Evolutionary conservation across 257 asterid species (phyloP).

Genomic region (Solanum neorickii): DNA sequence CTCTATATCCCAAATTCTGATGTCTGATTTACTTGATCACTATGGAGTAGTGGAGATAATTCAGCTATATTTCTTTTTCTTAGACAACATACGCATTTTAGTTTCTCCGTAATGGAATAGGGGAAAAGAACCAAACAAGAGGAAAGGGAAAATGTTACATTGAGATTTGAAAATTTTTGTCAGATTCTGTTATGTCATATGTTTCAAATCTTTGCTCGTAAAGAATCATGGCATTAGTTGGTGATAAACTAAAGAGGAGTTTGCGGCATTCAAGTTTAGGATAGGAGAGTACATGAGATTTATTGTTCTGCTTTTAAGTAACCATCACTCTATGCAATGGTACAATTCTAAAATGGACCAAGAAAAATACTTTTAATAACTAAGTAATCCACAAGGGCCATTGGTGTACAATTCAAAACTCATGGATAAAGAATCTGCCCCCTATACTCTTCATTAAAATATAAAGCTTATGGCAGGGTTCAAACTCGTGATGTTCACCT

Average conservation of each 20-base stretch:
- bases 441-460: neutral
- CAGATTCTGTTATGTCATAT: neutral
- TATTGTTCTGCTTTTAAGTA: neutral
- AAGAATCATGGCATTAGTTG: neutral
- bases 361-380: neutral
- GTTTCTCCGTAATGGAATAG: neutral
- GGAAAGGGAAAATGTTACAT: neutral
- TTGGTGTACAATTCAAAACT: neutral
- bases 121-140: neutral
- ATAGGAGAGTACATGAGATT: neutral
- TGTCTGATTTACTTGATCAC: neutral
- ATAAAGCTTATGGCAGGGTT: neutral
- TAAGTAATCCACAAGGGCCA: neutral
- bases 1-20: neutral
- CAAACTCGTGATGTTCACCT: neutral
- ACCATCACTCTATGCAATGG: neutral
- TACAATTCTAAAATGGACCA: neutral
- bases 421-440: neutral
- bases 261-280: neutral
- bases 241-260: neutral
- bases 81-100: neutral
- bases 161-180: neutral
- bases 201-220: neutral
- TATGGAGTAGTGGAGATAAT: neutral
- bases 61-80: neutral